A percentile compares a stretch with the other conserved stretches of the same genome.
These are phyloP conservation scores for Lotus japonicus DNA, from an alignment of 306 rosid genomes.

Conservation along the genomic window DNA sequence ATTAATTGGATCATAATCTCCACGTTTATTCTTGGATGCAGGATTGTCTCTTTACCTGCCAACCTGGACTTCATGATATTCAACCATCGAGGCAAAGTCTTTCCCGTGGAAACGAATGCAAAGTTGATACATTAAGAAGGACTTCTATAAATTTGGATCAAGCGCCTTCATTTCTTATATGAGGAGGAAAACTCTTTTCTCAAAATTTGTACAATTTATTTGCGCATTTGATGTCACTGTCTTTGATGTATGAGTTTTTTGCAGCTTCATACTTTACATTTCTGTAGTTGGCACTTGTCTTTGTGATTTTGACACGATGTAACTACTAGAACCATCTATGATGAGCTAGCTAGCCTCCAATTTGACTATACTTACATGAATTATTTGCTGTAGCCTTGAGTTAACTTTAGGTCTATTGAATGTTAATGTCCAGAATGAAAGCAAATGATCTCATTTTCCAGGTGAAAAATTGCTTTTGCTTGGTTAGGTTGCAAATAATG, in stretches of 20 bases:
- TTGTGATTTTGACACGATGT: slow-evolving; percentile 11
- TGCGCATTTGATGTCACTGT: neutral
- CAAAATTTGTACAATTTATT: neutral
- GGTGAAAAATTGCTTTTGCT: neutral
- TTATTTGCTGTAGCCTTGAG: neutral
- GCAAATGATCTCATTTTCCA: neutral
- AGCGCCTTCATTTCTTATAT: neutral
- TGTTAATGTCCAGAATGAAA: neutral
- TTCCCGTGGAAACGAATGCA: slow-evolving; percentile 43
- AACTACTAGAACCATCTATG: neutral
- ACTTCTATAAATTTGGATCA: neutral
- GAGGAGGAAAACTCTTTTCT: slow-evolving; percentile 3
- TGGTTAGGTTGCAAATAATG: neutral
- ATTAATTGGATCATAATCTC: slow-evolving; percentile 8
- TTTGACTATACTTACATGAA: neutral
- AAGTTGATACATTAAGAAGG: slow-evolving; percentile 47
- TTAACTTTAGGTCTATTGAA: neutral
- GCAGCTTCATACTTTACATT: slow-evolving; percentile 1
- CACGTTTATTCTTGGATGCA: slow-evolving; percentile 32
- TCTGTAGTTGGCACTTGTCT: neutral
- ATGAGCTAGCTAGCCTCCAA: neutral
- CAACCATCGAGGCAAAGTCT: slow-evolving; percentile 76
- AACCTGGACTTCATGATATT: slow-evolving; percentile 81
- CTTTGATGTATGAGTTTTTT: slow-evolving; percentile 8
- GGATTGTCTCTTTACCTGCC: slow-evolving; percentile 71